Percentiles rank a stretch among this genome's conserved stretches.
Conservation (phyloP, 1,284 basidiomycete species). For the Veloporphyrellus conicus region DNA sequence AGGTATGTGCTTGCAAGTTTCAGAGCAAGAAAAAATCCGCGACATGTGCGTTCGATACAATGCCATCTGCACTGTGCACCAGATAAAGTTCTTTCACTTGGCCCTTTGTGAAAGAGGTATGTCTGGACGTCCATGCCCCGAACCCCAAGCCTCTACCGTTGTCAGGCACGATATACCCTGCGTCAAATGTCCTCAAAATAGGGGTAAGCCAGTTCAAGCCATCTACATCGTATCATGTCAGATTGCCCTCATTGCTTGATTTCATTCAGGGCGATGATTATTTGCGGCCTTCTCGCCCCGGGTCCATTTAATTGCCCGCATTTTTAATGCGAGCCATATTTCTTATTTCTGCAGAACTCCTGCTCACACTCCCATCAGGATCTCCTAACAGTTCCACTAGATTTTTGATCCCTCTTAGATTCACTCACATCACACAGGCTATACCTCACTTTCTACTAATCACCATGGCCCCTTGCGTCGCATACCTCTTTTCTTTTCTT, state of each 20-base stretch:
- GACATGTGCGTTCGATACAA: constrained; percentile 17
- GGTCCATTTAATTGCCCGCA: too few species aligned
- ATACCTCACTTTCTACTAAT: neutral
- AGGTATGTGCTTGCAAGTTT: constrained; percentile 13
- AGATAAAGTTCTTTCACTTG: neutral
- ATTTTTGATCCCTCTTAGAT: too few species aligned
- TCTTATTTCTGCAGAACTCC: neutral
- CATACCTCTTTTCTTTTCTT: neutral
- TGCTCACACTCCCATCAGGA: constrained; percentile 3
- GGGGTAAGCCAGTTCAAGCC: constrained; percentile 5
- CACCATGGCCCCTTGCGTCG: neutral
- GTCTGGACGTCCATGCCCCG: constrained; percentile 1
- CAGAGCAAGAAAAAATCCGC: constrained; percentile 10
- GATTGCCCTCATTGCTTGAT: neutral
- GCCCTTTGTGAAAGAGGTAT: neutral
- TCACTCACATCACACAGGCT: too few species aligned
- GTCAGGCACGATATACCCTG: constrained; percentile 11
- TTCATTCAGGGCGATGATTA: neutral
- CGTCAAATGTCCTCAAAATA: neutral
- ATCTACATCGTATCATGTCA: neutral
- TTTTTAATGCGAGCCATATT: constrained; percentile 5
- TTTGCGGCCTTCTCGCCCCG: too few species aligned
- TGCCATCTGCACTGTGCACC: constrained; percentile 12
- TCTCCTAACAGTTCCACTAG: neutral
- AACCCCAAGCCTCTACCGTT: fast-evolving